phyloP scores from a whole-genome alignment of 176 grass and related monocot species.

The Puccinellia tenuiflora region DNA sequence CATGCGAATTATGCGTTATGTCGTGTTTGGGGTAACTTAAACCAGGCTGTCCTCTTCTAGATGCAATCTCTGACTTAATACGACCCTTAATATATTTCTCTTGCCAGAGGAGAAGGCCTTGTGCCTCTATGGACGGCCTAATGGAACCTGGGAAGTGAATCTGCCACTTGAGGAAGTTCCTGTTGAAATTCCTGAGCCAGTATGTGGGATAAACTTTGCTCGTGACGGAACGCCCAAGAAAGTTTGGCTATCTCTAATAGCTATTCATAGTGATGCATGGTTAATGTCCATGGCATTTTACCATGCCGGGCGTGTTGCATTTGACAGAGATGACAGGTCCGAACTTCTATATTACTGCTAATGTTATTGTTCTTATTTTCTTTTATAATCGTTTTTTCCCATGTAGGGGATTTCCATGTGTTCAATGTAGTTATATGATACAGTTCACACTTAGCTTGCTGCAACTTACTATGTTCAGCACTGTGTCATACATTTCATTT shows the following conservation, averaged over 20 bases:
- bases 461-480: background rate
- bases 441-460: background rate
- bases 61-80: background rate
- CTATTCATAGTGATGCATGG: conserved; percentile 83
- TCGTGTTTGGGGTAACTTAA: background rate
- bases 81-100: background rate
- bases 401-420: background rate
- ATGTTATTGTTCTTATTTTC: background rate
- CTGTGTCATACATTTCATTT: background rate
- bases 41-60: background rate
- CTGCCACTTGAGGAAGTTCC: conserved; percentile 57
- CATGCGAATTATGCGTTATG: background rate
- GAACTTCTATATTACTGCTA: background rate
- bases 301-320: conserved; percentile 46
- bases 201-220: conserved; percentile 78
- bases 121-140: conserved; percentile 57
- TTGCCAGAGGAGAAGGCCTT: conserved; percentile 68
- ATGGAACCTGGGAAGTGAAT: conserved; percentile 61
- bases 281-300: conserved; percentile 64
- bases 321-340: conserved; percentile 63
- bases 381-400: background rate
- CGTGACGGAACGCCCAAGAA: conserved; percentile 45
- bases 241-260: conserved; percentile 62
- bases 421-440: background rate
- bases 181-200: conserved; percentile 66